Evolutionary conservation across 2,329 filamentous ascomycete genomes (phyloP), one percentile per base, ranked within the genome.

Genomic region (Paecilomyces niveus): DNA sequence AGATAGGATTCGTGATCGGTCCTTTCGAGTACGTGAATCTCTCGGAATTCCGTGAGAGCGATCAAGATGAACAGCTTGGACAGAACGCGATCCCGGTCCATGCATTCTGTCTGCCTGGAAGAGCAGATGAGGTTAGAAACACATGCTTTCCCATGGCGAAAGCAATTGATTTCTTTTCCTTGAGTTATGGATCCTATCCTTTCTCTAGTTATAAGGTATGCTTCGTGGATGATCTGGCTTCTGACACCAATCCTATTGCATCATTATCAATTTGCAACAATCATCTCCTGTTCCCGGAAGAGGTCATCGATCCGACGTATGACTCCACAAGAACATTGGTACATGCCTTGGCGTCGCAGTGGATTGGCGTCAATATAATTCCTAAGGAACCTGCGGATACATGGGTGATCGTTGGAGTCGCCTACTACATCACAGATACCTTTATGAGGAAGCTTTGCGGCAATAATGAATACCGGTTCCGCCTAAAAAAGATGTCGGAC

Each of bases 21-120:
- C 94, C 95, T 0, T 99, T 99, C 70, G 92, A 97, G 73, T 89
- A 93, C 65, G 87, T 97, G 56, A 90, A 97, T 69, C 80, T 99
- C 4, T 89, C 90, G 2, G 89, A 93, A 65, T 96, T 90, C 67
- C 87, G 95, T 55, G 90, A 92, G 53, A 90, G 91, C 62, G 91
- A 95, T 65, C 90, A 96, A 64, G 92, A 97, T 68, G 91, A 95
- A 65, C 91, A 92, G 71, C 84, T 99, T 57, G 91, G 91, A 2
- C 86, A 89, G 63, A 95, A 91, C 68, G 92, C 92, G 0, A 85
- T 96, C 62, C 92, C 93, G 63, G 85, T 99, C 2, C 87, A 95
- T 66, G 94, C 89, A 6, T 99, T 95, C 73, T 97, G 93, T 72
- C 79, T 99, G 53, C 94, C 94, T 0, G 86, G 89, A 3, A 85